Conservation (phyloP, 192 early-diverging fungal genomes). For the Radiomyces spectabilis region DNA sequence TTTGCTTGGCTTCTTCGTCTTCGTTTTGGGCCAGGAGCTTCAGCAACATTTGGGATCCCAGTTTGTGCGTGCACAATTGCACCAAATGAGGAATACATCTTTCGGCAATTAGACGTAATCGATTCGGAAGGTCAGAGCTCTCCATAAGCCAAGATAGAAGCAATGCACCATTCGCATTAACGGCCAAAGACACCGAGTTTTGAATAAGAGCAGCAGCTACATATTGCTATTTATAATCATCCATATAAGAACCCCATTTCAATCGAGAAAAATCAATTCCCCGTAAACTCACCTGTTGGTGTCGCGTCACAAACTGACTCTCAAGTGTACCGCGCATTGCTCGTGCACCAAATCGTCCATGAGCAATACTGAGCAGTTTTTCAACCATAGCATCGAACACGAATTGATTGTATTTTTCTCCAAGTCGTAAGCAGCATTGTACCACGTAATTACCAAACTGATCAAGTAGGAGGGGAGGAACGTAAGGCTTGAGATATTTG, state of each 20-base stretch:
- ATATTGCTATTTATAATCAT: slow-evolving; percentile 72
- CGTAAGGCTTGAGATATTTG: slow-evolving; percentile 54
- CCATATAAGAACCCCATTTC: background rate
- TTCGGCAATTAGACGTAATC: slow-evolving; percentile 75
- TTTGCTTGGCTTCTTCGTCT: slow-evolving; percentile 84
- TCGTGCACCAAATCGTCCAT: slow-evolving; percentile 90
- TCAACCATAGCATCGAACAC: slow-evolving; percentile 89
- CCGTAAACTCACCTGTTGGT: slow-evolving; percentile 49
- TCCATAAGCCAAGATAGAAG: slow-evolving; percentile 94
- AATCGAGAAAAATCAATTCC: too few species aligned
- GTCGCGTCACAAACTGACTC: slow-evolving; percentile 65
- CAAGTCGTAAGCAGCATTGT: slow-evolving; percentile 86
- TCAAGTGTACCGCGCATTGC: slow-evolving; percentile 90
- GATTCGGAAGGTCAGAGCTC: slow-evolving; percentile 66
- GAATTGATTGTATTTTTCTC: slow-evolving; percentile 75
- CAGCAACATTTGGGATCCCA: slow-evolving; percentile 73
- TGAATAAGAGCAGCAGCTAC: slow-evolving; percentile 84
- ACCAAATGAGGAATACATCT: slow-evolving; percentile 68
- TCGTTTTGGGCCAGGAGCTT: slow-evolving; percentile 87
- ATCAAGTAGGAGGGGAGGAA: slow-evolving; percentile 85
- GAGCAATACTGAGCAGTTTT: slow-evolving; percentile 77
- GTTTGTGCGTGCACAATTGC: slow-evolving; percentile 78
- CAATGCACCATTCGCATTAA: slow-evolving; percentile 90
- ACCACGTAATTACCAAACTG: slow-evolving; percentile 99
- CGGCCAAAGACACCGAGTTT: slow-evolving; percentile 69